Base-by-base conservation (phyloP, 129 eudicot genomes). In the Ambrosia trifida region DNA sequence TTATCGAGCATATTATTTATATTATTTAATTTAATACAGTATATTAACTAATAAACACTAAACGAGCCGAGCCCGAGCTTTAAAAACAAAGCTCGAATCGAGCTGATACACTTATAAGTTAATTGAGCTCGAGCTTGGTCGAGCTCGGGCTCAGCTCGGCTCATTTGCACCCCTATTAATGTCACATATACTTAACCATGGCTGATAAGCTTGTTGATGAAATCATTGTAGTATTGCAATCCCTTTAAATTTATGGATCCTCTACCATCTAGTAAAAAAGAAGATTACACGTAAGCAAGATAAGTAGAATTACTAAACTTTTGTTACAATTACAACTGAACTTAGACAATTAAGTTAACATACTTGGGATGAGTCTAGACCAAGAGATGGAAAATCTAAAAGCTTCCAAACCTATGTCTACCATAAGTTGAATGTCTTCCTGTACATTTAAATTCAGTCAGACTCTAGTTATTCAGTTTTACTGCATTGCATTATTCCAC, bases 351-450 rank as follows among this genome's bases (percentile, higher is more conserved):
- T 18, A 44, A 59, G 58, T 7, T 32, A 70, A 70, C 86, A 61
- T 90, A 90, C 97, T 72, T 32, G 97, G 97, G 44, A 91, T 83
- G 36, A 91, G 84, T 78, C 97, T 80, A 60, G 97, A 84, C 97
- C 97, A 91, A 51, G 97, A 87, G 76, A 91, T 85, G 20, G 95
- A 91, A 64, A 87, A 74, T 51, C 95, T 79, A 50, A 69, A 91
- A 72, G 88, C 97, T 66, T 91, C 97, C 81, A 91, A 54, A 17
- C 88, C 83, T 1, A 83, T 87, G 64, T 88, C 86, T 11, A 69
- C 87, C 76, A 88, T 85, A 36, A 91, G 86, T 51, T 80, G 76
- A 50, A 91, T 74, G 73, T 91, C 97, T 77, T 88, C 88, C 95
- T 88, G 80, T 70, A 78, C 65, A 66, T 28, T 4, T 0, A 73